Percentiles rank a stretch among this genome's conserved stretches.
These are phyloP conservation scores for Candida easanensis DNA, from an alignment of 805 yeast genomes.

Conservation along the genomic window DNA sequence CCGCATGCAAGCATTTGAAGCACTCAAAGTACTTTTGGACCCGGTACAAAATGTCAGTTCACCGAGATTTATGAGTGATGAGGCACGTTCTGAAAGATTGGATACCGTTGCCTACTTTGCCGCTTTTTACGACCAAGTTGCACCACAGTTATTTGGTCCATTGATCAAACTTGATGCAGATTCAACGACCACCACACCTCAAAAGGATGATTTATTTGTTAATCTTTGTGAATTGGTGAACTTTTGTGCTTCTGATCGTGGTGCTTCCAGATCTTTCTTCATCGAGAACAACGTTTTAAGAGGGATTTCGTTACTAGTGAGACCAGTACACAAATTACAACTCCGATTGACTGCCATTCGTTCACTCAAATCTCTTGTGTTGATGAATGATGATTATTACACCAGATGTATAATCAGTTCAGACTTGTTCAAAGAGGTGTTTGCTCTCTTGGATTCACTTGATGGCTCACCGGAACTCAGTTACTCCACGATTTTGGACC, in stretches of 20 bases:
- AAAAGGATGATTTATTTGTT: conserved; percentile 43
- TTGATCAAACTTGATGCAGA: conserved; percentile 31
- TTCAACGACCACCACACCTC: conserved; percentile 17
- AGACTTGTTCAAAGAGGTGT: conserved; percentile 47
- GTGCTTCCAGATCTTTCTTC: conserved; percentile 59
- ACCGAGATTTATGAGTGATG: conserved; percentile 22
- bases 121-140: conserved; percentile 62
- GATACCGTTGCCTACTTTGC: conserved; percentile 46
- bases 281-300: conserved; percentile 54
- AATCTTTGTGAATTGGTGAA: conserved; percentile 68
- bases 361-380: conserved; percentile 60
- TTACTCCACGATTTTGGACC: conserved; percentile 72
- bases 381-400: conserved; percentile 61
- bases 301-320: conserved; percentile 52
- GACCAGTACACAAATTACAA: conserved; percentile 38
- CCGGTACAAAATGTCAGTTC: conserved; percentile 28
- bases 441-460: conserved; percentile 47
- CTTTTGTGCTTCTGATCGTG: conserved; percentile 57
- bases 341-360: conserved; percentile 66
- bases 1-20: conserved; percentile 81
- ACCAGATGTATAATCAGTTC: conserved; percentile 54
- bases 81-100: conserved; percentile 23
- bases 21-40: conserved; percentile 70
- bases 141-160: conserved; percentile 52
- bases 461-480: conserved; percentile 56